Base-by-base conservation (phyloP, 805 yeast genomes). In the Candida odintsovae region DNA sequence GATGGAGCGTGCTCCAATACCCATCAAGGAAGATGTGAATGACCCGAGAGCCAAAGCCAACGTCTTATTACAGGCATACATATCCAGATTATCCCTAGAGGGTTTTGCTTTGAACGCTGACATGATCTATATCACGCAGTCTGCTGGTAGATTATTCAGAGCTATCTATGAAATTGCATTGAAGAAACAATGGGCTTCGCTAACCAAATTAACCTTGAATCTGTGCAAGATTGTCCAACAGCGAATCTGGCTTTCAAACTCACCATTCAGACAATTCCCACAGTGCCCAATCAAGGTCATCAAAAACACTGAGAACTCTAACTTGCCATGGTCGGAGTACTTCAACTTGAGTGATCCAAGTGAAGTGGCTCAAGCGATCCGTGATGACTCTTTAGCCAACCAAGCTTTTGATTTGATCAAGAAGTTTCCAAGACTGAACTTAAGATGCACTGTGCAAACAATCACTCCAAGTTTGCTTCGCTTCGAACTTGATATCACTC, bases 61-160 rank as follows among this genome's bases (percentile, higher is more conserved):
- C 53, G 78, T 89, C 8, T 64, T 94, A 33, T 67, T 94, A 12
- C 99, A 94, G 59, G 78, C 96, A 0, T 89, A 86, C 57, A 86
- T 94, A n/a, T 86, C 97, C 1, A 67, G 82, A 33, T 68, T 90
- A 21, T 68, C 72, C 10, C 69, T 94, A 16, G 94, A 86, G 1
- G 98, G 98, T 0, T 87, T 88, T 68, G 97, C 97, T 0, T 66
- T 95, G 50, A 80, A 85, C 75, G 81, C 96, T 0, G 99, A 94
- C 68, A 89, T 90, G 96, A 74, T 88, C 3, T 94, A 87, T 61
- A 80, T 94, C 37, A 86, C 94, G 0, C 98, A 94, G 64, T 88
- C 95, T 37, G 97, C 97, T 1, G 92, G 95, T 3, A 76, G 99
- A 59, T 65, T 94, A 35, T 70, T 90, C 46, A 69, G 97, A 47